Conservation (phyloP, 495 filamentous ascomycete species). For the Daldinia grandis region DNA sequence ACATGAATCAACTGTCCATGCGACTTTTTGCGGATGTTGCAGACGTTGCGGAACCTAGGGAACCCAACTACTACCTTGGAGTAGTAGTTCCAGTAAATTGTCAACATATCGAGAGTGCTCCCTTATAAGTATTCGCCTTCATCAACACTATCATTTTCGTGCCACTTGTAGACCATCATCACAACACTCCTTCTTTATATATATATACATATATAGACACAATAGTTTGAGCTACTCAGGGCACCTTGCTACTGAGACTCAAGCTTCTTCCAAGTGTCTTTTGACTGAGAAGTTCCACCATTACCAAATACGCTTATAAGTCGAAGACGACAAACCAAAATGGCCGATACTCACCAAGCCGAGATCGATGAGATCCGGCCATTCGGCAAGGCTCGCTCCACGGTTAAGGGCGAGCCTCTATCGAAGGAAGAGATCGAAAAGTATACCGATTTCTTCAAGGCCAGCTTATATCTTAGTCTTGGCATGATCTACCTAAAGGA, state of each 20-base stretch:
- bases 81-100: constrained; percentile 13
- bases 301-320: constrained; percentile 2
- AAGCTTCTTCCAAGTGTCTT: constrained; percentile 5
- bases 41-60: constrained; percentile 1
- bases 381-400: constrained; percentile 71
- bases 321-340: constrained; percentile 26
- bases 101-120: background rate
- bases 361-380: constrained; percentile 64
- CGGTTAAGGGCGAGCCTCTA: constrained; percentile 65
- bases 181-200: constrained; percentile 2
- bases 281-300: background rate
- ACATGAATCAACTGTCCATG: constrained; percentile 17
- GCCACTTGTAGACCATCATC: constrained; percentile 19
- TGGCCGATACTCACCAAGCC: constrained; percentile 47
- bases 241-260: constrained; percentile 4
- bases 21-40: constrained; percentile 8
- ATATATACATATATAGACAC: constrained; percentile 1
- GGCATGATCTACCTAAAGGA: constrained; percentile 78
- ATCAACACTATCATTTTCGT: constrained; percentile 5
- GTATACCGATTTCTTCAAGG: constrained; percentile 72
- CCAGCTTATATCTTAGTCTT: constrained; percentile 74
- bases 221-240: constrained; percentile 21
- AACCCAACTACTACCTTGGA: constrained; percentile 24
- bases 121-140: constrained; percentile 21
- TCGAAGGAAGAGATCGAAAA: constrained; percentile 69